Evolutionary conservation across 129 eudicot genomes (phyloP).

Genomic region (Chrysanthemum seticuspe): DNA sequence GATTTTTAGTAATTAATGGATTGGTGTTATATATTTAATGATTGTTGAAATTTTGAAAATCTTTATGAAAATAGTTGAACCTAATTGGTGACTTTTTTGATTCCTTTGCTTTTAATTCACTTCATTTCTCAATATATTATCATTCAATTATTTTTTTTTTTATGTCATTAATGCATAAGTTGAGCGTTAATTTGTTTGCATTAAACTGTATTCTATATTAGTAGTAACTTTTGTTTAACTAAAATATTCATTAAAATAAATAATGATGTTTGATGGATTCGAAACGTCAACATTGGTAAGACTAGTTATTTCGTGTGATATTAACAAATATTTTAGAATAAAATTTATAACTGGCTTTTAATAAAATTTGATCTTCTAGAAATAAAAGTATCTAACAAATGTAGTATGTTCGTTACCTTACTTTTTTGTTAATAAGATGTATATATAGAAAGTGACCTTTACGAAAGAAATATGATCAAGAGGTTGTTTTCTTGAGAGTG

Average conservation of each 20-base stretch:
- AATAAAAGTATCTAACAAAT: background rate
- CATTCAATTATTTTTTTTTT: background rate
- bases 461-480: background rate
- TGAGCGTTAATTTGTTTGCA: background rate
- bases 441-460: too few relatives aligned
- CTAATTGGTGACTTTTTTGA: slow-evolving; percentile 18
- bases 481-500: background rate
- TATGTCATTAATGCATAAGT: background rate
- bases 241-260: background rate
- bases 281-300: background rate
- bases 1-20: background rate
- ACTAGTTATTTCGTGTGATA: background rate
- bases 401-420: background rate
- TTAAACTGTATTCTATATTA: background rate
- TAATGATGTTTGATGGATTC: background rate
- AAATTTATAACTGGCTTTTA: background rate
- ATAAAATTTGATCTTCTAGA: background rate
- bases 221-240: background rate
- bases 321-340: background rate
- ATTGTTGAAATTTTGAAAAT: background rate
- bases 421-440: too few relatives aligned
- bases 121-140: background rate
- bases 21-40: background rate
- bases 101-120: slow-evolving; percentile 22
- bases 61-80: slow-evolving; percentile 1